Evolutionary conservation across 2,329 filamentous ascomycete species (phyloP).

Genomic region (Paecilomyces fulvus): DNA sequence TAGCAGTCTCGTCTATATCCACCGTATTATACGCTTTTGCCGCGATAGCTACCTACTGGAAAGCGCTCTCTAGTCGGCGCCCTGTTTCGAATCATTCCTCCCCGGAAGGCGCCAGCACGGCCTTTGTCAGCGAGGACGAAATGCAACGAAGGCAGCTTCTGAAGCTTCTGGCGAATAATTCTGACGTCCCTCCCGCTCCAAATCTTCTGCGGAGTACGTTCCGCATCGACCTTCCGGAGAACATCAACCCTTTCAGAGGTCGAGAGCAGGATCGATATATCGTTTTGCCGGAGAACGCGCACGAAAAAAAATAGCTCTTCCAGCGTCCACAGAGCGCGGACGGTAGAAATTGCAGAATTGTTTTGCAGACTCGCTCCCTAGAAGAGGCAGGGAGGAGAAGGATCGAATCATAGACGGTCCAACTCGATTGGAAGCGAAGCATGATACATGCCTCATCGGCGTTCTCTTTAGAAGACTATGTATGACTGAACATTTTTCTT

Average conservation of each 20-base stretch:
- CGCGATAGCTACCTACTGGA: constrained; percentile 17
- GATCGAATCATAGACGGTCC: not conserved
- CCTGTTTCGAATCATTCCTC: constrained; percentile 3
- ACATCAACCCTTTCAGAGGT: constrained; percentile 6
- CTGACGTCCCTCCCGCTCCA: constrained; percentile 16
- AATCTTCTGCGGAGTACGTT: constrained; percentile 19
- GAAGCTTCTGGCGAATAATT: constrained; percentile 24
- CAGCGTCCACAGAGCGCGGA: not conserved
- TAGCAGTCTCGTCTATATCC: constrained; percentile 20
- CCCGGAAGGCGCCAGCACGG: constrained; percentile 4
- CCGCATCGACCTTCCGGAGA: constrained; percentile 17
- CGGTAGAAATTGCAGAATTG: not conserved
- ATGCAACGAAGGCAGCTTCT: constrained; percentile 32
- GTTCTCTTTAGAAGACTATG: not conserved
- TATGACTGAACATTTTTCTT: not conserved
- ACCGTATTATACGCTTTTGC: constrained; percentile 19
- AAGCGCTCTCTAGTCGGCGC: constrained; percentile 5
- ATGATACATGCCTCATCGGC: not conserved
- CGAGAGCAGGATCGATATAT: constrained; percentile 3
- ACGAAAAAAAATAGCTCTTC: not conserved
- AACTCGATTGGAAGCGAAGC: not conserved
- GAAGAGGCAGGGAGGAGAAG: not conserved
- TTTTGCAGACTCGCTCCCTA: not conserved
- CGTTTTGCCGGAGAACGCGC: not conserved
- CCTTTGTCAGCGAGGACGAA: constrained; percentile 27